Percentiles rank a stretch among this genome's conserved stretches.
phyloP scores from a whole-genome alignment of 2,329 filamentous ascomycete genomes.

The Fusarium oligoseptatum region DNA sequence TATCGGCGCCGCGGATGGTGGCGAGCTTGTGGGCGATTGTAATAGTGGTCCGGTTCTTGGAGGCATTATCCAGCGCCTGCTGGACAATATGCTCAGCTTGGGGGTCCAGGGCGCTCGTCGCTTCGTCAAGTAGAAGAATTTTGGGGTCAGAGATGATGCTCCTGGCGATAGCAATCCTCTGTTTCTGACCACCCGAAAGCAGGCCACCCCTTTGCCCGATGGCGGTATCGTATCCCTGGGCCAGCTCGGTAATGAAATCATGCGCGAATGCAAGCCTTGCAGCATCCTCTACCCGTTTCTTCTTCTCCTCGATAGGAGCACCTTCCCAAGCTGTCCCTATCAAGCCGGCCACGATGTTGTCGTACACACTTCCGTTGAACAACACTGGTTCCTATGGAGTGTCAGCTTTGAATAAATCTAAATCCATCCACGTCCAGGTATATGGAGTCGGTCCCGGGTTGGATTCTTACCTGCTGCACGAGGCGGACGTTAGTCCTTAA shows the following conservation, averaged over 20 bases:
- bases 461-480: constrained; percentile 45
- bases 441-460: background rate
- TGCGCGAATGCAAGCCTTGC: constrained; percentile 61
- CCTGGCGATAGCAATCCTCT: constrained; percentile 59
- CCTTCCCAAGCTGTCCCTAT: constrained; percentile 44
- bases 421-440: background rate
- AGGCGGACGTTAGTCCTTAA: constrained; percentile 51
- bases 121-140: constrained; percentile 75
- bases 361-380: constrained; percentile 59
- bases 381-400: constrained; percentile 51
- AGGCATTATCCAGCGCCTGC: constrained; percentile 64
- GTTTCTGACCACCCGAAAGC: constrained; percentile 66
- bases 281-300: constrained; percentile 58
- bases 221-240: constrained; percentile 66
- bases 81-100: constrained; percentile 63
- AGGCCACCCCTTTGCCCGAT: constrained; percentile 72
- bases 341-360: constrained; percentile 65
- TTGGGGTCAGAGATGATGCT: constrained; percentile 55
- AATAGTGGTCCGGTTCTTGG: constrained; percentile 66
- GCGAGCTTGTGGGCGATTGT: constrained; percentile 71
- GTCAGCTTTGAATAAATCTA: background rate
- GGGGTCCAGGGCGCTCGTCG: constrained; percentile 67
- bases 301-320: constrained; percentile 54
- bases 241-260: constrained; percentile 61
- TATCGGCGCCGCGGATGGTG: constrained; percentile 58